Conservation (phyloP, 2,329 filamentous ascomycete species). For the Clonostachys rosea region DNA sequence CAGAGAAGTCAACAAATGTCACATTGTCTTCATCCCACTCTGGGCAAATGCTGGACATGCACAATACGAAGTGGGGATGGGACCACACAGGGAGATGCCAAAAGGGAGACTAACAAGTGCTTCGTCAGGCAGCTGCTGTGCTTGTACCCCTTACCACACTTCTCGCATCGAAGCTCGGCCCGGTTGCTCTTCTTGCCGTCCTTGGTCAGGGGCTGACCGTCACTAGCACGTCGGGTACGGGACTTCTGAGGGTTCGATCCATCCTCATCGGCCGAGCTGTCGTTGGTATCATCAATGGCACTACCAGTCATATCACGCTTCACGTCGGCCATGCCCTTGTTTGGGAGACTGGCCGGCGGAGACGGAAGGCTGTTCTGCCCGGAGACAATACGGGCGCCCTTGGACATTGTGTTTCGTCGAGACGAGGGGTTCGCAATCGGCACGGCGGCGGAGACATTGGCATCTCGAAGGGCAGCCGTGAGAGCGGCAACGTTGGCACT, state of each 20-base stretch:
- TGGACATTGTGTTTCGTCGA: constrained; percentile 47
- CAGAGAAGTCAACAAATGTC: constrained; percentile 5
- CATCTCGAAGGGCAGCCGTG: constrained; percentile 68
- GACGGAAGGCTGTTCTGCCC: constrained; percentile 51
- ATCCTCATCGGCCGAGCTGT: constrained; percentile 51
- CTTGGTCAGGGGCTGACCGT: constrained; percentile 79
- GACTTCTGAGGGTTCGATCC: constrained; percentile 37
- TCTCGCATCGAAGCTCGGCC: constrained; percentile 89
- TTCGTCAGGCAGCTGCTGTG: constrained; percentile 99
- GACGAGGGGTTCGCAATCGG: constrained; percentile 48
- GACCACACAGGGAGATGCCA: constrained; percentile 7
- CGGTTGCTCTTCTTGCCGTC: constrained; percentile 79
- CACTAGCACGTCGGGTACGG: constrained; percentile 65
- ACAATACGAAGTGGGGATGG: not conserved
- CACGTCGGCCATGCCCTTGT: constrained; percentile 43
- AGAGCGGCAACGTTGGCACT: constrained; percentile 70
- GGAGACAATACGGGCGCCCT: not conserved
- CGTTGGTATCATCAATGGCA: constrained; percentile 63
- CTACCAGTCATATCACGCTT: constrained; percentile 50
- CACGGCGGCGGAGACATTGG: constrained; percentile 44
- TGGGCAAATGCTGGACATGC: not conserved
- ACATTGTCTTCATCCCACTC: constrained; percentile 3
- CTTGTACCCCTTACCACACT: constrained; percentile 99
- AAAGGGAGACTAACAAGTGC: constrained; percentile 91
- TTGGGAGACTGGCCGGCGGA: constrained; percentile 65